Conservation (phyloP, 768 basidiomycete genomes). For the Omphalotus guepiniiformis region DNA sequence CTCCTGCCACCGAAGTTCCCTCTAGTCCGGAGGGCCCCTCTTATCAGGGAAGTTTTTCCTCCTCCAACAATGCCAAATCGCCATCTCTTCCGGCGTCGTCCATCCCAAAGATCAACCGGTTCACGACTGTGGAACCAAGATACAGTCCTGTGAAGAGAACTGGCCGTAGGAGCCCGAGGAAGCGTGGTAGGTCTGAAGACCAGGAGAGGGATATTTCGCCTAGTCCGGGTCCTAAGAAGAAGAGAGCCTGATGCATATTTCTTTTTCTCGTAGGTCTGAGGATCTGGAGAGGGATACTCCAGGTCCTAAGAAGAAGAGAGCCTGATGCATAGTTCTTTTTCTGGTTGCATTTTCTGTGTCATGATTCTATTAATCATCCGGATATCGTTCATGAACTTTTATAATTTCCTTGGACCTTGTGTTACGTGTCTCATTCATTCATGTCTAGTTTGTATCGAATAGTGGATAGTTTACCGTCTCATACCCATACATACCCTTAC, state of each 20-base stretch:
- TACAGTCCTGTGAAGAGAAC: neutral
- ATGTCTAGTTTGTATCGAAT: too few species aligned
- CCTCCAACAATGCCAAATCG: neutral
- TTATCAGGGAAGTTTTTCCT: neutral
- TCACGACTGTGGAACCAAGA: neutral
- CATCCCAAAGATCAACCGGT: neutral
- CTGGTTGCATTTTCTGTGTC: too few species aligned
- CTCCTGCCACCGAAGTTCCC: neutral
- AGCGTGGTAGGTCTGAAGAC: neutral
- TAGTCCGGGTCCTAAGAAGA: constrained; percentile 1
- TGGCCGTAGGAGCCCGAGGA: neutral
- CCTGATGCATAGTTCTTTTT: too few species aligned
- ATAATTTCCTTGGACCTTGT: too few species aligned
- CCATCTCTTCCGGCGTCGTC: neutral
- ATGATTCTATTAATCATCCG: too few species aligned
- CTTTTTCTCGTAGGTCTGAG: neutral
- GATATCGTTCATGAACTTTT: too few species aligned
- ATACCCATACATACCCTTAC: too few species aligned
- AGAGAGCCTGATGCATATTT: too few species aligned
- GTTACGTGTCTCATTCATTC: too few species aligned
- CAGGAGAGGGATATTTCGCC: neutral
- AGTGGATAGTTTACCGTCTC: too few species aligned
- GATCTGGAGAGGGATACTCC: neutral
- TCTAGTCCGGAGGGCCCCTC: neutral
- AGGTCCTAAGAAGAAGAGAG: neutral